Conservation (phyloP, 192 early-diverging fungal species). For the Chytriomyces sp. region DNA sequence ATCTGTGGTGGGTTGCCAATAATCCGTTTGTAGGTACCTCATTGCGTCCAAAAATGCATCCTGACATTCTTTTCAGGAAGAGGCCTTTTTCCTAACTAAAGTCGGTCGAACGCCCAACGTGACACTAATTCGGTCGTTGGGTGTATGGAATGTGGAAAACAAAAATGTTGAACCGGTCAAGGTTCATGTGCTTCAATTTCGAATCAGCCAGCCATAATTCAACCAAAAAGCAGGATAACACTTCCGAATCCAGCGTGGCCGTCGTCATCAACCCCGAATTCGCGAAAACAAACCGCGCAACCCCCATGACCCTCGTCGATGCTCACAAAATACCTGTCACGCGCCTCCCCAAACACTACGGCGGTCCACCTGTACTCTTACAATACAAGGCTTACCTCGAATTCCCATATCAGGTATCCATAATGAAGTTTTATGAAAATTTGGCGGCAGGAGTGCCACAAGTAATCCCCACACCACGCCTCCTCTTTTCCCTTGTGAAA, state of each 20-base stretch:
- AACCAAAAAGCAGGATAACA: neutral
- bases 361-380: slow-evolving; percentile 13
- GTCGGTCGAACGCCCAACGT: slow-evolving; percentile 10
- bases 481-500: neutral
- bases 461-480: slow-evolving; percentile 21
- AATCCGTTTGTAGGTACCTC: too few relatives aligned
- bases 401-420: slow-evolving; percentile 29
- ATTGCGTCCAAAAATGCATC: too few relatives aligned
- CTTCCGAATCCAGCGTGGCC: neutral
- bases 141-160: slow-evolving; percentile 8
- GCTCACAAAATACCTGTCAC: slow-evolving; percentile 13
- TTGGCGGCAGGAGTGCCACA: slow-evolving; percentile 30
- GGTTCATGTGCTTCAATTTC: neutral
- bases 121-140: slow-evolving; percentile 6
- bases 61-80: too few relatives aligned
- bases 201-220: neutral
- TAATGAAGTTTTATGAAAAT: slow-evolving; percentile 38
- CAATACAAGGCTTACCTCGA: slow-evolving; percentile 25
- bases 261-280: neutral
- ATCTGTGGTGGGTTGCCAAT: slow-evolving; percentile 21
- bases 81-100: neutral
- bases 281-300: neutral
- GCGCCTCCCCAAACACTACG: slow-evolving; percentile 18
- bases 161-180: neutral
- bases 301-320: neutral